phyloP scores from a whole-genome alignment of 2,329 filamentous ascomycete genomes.

The Blastomyces percursus region DNA sequence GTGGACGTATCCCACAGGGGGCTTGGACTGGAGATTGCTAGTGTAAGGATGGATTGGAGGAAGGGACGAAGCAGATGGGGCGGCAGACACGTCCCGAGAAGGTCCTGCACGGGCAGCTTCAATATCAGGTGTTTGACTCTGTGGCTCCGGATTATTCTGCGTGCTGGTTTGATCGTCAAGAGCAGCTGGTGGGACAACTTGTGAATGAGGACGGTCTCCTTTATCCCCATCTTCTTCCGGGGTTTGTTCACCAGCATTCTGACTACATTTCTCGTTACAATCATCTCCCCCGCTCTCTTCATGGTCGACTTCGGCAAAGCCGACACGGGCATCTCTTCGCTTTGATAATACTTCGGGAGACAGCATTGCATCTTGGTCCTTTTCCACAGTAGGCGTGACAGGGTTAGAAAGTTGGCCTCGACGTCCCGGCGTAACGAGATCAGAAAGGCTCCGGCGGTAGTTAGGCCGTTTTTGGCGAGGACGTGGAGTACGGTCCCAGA shows the following conservation, averaged over 20 bases:
- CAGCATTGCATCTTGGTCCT: background rate
- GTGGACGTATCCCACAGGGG: conserved; percentile 59
- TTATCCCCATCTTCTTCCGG: background rate
- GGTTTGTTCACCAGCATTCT: background rate
- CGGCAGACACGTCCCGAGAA: conserved; percentile 24
- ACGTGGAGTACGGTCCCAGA: conserved; percentile 76
- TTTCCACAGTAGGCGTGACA: conserved; percentile 6
- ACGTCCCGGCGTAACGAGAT: conserved; percentile 25
- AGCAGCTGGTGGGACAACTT: conserved; percentile 11
- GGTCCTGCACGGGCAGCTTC: conserved; percentile 19
- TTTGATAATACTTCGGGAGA: background rate
- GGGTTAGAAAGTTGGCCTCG: conserved; percentile 23
- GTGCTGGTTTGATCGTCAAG: conserved; percentile 5
- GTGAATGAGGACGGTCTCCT: conserved; percentile 7
- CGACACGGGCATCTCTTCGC: conserved; percentile 42
- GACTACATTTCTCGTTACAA: background rate
- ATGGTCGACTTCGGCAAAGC: conserved; percentile 40
- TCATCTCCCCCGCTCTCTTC: conserved; percentile 7
- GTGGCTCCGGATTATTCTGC: conserved; percentile 2
- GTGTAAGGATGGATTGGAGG: conserved; percentile 48
- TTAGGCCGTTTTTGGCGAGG: conserved; percentile 35
- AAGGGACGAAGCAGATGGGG: conserved; percentile 18
- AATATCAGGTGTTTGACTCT: conserved; percentile 16
- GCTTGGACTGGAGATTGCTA: conserved; percentile 53
- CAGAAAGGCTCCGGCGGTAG: conserved; percentile 28